Evolutionary conservation across 2,329 filamentous ascomycete species (phyloP).

Genomic region (Mollisiaceae sp.): DNA sequence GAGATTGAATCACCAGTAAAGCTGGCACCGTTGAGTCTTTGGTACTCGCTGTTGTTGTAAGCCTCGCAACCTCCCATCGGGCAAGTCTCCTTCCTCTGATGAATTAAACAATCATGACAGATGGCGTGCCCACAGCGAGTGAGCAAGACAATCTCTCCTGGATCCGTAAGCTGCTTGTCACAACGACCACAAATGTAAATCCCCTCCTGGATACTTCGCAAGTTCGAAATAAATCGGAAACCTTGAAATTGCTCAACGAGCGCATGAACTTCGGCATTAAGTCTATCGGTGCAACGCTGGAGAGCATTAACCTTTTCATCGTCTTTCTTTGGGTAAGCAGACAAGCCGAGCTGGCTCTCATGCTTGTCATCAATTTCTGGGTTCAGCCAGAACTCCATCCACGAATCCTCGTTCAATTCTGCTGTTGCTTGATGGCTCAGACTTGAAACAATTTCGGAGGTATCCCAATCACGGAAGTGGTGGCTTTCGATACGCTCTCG

Average conservation of each 20-base stretch:
- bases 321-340: not conserved
- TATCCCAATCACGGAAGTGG: not conserved
- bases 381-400: not conserved
- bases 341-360: not conserved
- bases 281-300: not conserved
- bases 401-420: not conserved
- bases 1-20: not conserved
- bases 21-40: slow-evolving; percentile 40
- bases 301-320: not conserved
- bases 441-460: not conserved
- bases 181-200: not conserved
- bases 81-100: slow-evolving; percentile 39
- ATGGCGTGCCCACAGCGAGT: slow-evolving; percentile 6
- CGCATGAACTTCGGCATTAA: not conserved
- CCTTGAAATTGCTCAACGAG: not conserved
- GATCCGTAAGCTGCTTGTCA: no score
- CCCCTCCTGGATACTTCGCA: not conserved
- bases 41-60: slow-evolving; percentile 44
- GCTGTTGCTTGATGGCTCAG: not conserved
- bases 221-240: not conserved
- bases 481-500: not conserved
- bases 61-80: slow-evolving; percentile 47
- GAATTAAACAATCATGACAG: not conserved
- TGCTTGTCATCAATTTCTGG: not conserved
- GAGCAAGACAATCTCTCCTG: not conserved